Conservation (phyloP, 1,139 yeast genomes). For the Lodderomyces jiufengensis region DNA sequence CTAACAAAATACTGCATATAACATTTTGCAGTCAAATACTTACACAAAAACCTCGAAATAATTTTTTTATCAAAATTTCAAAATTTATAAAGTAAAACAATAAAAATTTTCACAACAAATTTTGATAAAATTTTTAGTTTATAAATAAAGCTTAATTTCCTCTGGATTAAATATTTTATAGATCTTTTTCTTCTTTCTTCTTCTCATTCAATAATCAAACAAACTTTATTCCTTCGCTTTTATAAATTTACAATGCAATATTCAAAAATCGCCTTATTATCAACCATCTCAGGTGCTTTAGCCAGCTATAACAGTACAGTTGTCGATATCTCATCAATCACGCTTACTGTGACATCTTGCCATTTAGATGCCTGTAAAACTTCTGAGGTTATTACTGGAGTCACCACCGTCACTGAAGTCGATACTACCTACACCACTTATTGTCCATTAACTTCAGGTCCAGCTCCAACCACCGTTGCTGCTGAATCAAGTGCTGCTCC, state of each 20-base stretch:
- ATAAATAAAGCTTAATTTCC: conserved; percentile 3
- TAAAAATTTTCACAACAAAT: too few relatives aligned
- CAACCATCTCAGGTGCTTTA: conserved; percentile 18
- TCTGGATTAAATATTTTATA: not conserved
- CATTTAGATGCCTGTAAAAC: conserved; percentile 31
- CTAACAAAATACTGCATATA: too few relatives aligned
- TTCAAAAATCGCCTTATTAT: conserved; percentile 22
- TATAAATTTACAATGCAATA: conserved; percentile 12
- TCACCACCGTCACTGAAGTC: conserved; percentile 42
- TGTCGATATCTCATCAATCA: too few relatives aligned
- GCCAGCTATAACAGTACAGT: too few relatives aligned
- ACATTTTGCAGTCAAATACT: too few relatives aligned
- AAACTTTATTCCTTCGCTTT: conserved; percentile 24
- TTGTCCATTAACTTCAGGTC: conserved; percentile 36
- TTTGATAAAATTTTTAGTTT: not conserved
- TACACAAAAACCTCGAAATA: too few relatives aligned
- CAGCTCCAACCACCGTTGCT: conserved; percentile 35
- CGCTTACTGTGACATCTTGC: conserved; percentile 54
- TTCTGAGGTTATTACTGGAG: conserved; percentile 35
- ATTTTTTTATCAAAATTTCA: too few relatives aligned
- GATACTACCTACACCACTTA: conserved; percentile 47
- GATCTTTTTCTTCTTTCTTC: conserved; percentile 8
- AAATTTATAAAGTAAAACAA: too few relatives aligned
- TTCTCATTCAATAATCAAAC: conserved; percentile 5
- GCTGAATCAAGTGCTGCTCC: conserved; percentile 25